Evolutionary conservation across 805 yeast genomes (phyloP).

Genomic region (Wickerhamomyces ciferrii): DNA sequence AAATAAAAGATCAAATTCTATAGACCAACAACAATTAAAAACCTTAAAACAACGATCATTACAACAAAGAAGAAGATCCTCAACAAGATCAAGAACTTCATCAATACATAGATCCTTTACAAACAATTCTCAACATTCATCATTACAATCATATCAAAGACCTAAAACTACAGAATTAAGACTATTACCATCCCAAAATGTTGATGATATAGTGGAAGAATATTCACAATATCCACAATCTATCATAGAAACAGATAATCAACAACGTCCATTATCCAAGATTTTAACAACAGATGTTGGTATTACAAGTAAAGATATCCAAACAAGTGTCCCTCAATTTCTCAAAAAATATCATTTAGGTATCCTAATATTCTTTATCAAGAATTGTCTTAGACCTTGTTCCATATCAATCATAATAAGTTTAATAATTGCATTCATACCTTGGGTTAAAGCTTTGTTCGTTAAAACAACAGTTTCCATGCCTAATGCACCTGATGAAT

Average conservation of each 20-base stretch:
- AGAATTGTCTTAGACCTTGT: constrained; percentile 63
- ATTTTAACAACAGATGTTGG: constrained; percentile 15
- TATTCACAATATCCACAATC: constrained; percentile 19
- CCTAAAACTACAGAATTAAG: constrained; percentile 4
- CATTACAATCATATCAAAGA: not conserved
- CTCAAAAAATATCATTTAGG: constrained; percentile 20
- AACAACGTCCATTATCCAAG: constrained; percentile 4
- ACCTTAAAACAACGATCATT: not conserved
- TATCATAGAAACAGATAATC: constrained; percentile 1
- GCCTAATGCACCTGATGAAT: constrained; percentile 73
- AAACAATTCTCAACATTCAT: not conserved
- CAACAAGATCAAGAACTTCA: not conserved
- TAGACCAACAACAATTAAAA: not conserved
- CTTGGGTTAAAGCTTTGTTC: constrained; percentile 73
- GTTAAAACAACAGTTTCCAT: constrained; percentile 42
- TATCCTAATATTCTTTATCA: constrained; percentile 27
- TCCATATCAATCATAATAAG: constrained; percentile 65
- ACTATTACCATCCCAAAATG: constrained; percentile 32
- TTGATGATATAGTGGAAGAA: constrained; percentile 38
- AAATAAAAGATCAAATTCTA: not conserved
- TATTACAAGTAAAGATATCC: constrained; percentile 7
- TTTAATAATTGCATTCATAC: constrained; percentile 68
- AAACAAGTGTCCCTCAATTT: constrained; percentile 6
- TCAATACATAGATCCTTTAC: not conserved
- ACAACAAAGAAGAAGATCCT: not conserved